Evolutionary conservation across 768 basidiomycete genomes (phyloP), one percentile per base, ranked within the genome.

Genomic region (Galerina marginata): DNA sequence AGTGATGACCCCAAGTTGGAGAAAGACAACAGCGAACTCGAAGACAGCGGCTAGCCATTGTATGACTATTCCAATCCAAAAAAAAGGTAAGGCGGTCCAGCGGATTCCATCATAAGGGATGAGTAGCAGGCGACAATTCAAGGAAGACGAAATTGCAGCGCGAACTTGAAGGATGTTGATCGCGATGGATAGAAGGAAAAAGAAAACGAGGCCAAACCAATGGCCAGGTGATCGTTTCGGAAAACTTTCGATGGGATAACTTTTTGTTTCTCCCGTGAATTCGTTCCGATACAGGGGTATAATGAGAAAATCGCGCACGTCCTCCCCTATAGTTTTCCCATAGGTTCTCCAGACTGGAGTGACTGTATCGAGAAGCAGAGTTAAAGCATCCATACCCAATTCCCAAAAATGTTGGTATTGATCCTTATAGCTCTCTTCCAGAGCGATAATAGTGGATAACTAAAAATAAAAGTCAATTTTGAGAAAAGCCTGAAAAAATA

Each of bases 331-430:
- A n/a, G 85, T 83, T 67, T 89, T 91, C 54, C 91, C 91, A 61
- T 92, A 91, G 37, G 82, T 90, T 62, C 91, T 80, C 91, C 91
- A 92, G 68, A 93, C 84, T 0, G 91, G 91, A 1, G 91, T 86
- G 12, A 92, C 86, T 2, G 85, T 87, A 66, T 92, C 91, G 45
- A 93, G 79, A 50, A 92, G 73, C 57, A 93, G 81, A 0, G 91
- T 92, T 56, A 92, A 77, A 0, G 86, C 87, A 58, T 91, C 89
- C 83, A 92, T 87, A 15, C 87, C 91, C 56, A 92, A 77, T 62
- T 92, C 91, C 90, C 90, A 93, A 54, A 93, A 72, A 63, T 91
- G 88, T 65, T 92, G 89, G 63, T 91, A 92, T 59, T 88, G 87
- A 67, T 92, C 89, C 65, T 83, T 85, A 72, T 92, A 92, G 67